Base-by-base conservation (phyloP, 495 filamentous ascomycete species). In the Delitschia confertaspora region DNA sequence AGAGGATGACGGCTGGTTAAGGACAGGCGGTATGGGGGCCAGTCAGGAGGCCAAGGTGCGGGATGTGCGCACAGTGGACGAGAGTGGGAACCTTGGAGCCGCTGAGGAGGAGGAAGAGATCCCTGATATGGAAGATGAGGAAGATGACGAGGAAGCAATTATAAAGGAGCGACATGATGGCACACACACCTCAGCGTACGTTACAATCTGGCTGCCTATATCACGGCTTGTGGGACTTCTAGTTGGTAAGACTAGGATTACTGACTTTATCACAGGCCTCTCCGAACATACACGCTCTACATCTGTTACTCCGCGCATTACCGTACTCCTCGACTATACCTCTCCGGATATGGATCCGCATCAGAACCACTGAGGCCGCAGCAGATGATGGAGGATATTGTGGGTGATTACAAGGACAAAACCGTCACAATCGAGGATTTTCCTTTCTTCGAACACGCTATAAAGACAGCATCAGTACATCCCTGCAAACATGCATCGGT, bases 361-460 rank as follows among this genome's bases (percentile, higher is more conserved):
- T 82, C 84, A 17, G 78, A 85, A 50, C 88, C 93, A 4, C 83
- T 95, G 18, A 74, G 83, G 4, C 93, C 91, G 2, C 75, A 82
- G 18, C 72, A 82, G 18, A 96, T 99, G 93, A 94, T 96, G 83
- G 91, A 99, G 60, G 93, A 99, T 56, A 96, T 99, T 55, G 83
- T 95, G 21, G 89, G 93, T 55, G 93, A 99, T 71, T 99, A 99
- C 72, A 93, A 94, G 60, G 89, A 96, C 67, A 99, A 99, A 69
- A 99, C 91, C 6, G 91, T 99, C 46, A 99, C 93, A 11, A 77
- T 96, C 29, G 93, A 99, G 63, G 86, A 95, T 61, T 99, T 99
- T 62, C 87, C 87, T 18, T 93, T 88, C 70, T 88, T 85, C 57
- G 80, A 84, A 36, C 65, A 70, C 7, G 73, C 72, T 45, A 75